Percentiles rank a stretch among this genome's conserved stretches.
phyloP scores from a whole-genome alignment of 768 basidiomycete species.

The Russula abietina region DNA sequence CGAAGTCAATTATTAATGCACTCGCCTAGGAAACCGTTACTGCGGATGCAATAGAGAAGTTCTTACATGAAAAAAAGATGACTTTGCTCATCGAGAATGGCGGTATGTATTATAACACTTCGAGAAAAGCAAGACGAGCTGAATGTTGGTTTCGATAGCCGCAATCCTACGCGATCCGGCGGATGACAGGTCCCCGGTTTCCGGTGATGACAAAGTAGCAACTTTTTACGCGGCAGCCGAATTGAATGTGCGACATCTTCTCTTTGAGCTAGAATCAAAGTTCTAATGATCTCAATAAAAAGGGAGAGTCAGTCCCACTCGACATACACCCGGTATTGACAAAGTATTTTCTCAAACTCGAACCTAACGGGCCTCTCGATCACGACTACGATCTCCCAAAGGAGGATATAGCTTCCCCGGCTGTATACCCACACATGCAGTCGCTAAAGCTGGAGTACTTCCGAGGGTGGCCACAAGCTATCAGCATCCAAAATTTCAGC shows the following conservation, averaged over 20 bases:
- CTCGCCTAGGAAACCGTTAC: no score
- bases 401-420: constrained; percentile 4
- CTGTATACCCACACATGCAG: not conserved
- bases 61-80: no score
- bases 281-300: not conserved
- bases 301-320: not conserved
- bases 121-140: no score
- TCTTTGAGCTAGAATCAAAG: not conserved
- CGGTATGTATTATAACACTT: no score
- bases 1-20: no score
- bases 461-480: constrained; percentile 4
- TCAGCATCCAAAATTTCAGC: not conserved
- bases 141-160: no score
- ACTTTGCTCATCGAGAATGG: no score
- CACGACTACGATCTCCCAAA: constrained; percentile 4
- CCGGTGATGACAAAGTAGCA: no score
- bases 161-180: no score
- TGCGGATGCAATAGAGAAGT: no score
- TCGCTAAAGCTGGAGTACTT: constrained; percentile 5
- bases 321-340: not conserved
- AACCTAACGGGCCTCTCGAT: not conserved
- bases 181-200: no score
- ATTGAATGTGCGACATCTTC: not conserved
- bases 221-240: not conserved
- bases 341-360: not conserved